Evolutionary conservation across 192 early-diverging fungal species (phyloP).

Genomic region (Gamsiella multidivaricata): DNA sequence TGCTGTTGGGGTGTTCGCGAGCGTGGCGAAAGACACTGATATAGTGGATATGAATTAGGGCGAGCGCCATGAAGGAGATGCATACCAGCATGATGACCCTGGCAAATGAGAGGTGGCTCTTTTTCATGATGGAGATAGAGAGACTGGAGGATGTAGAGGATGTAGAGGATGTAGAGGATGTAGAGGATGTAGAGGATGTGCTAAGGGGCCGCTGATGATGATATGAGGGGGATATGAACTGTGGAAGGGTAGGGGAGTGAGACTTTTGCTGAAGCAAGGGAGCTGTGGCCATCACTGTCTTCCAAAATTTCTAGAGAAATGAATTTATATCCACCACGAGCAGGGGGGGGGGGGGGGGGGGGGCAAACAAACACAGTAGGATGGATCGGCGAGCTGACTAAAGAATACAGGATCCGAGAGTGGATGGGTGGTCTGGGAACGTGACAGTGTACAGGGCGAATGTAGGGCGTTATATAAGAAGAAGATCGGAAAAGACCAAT

Average conservation of each 20-base stretch:
- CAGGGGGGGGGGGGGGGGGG: too few relatives aligned
- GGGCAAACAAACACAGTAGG: too few relatives aligned
- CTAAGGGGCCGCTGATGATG: not conserved
- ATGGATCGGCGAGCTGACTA: too few relatives aligned
- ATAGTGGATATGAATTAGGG: conserved; percentile 35
- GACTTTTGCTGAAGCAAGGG: conserved; percentile 1
- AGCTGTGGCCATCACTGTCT: not conserved
- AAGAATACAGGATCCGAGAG: too few relatives aligned
- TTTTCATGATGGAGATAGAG: not conserved
- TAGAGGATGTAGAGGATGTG: not conserved
- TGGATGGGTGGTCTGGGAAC: too few relatives aligned
- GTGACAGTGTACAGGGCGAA: too few relatives aligned
- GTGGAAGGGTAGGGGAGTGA: conserved; percentile 1
- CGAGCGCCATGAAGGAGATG: conserved; percentile 28
- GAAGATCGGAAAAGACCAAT: too few relatives aligned
- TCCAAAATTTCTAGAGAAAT: too few relatives aligned
- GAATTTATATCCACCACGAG: too few relatives aligned
- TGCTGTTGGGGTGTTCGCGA: conserved; percentile 1
- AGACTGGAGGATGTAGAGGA: not conserved
- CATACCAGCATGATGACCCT: conserved; percentile 30
- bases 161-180: not conserved
- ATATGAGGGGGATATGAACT: not conserved
- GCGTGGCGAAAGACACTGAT: conserved; percentile 1
- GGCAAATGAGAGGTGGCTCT: conserved; percentile 22
- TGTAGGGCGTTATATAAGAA: too few relatives aligned